Evolutionary conservation across 352 stramenopile genomes (phyloP), one percentile per base, ranked within the genome.

Genomic region (Pythium myriotylum): DNA sequence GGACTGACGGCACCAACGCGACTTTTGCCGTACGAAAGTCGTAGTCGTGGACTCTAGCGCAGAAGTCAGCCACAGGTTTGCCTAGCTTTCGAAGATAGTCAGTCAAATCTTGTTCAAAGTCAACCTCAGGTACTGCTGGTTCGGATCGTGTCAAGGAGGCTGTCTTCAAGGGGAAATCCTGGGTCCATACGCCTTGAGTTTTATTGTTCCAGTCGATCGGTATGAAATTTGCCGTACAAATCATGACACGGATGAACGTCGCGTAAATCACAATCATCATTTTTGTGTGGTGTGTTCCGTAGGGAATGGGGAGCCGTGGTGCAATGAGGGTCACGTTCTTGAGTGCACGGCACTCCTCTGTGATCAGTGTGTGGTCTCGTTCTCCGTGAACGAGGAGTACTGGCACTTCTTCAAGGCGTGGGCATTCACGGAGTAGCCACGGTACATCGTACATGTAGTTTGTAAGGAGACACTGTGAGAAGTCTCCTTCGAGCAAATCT

Each of bases 161-260:
- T 32, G 23, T 26, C 17, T 63, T 13, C 0, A 92, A 69, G 0
- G 68, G 73, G 65, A 96, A 96, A 47, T 95, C 86, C 58, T 96
- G 84, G 12, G 70, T 82, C 84, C 84, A 96, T 5, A 96, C 67
- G 7, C 81, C 88, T 54, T 96, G 84, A 4, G 83, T 95, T 71
- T 96, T 96, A 49, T 76, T 77, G 62, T 89, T 73, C 83, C 86
- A 94, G 61, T 96, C 88, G 27, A 73, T 75, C 0, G 79, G 55
- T 29, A 96, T 70, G 48, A 94, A 93, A 52, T 96, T 96, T 23
- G 88, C 88, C 2, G 88, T 95, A 68, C 89, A 94, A 40, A 96
- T 91, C 9, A 79, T 81, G 12, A 96, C 77, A 33, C 88, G 81
- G 33, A 92, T 80, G 43, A 82, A 81, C 0, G 70, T 62, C 12